These are phyloP conservation scores for Aspergillus sp. DNA, from an alignment of 2,329 filamentous ascomycete genomes.

Conservation along the genomic window DNA sequence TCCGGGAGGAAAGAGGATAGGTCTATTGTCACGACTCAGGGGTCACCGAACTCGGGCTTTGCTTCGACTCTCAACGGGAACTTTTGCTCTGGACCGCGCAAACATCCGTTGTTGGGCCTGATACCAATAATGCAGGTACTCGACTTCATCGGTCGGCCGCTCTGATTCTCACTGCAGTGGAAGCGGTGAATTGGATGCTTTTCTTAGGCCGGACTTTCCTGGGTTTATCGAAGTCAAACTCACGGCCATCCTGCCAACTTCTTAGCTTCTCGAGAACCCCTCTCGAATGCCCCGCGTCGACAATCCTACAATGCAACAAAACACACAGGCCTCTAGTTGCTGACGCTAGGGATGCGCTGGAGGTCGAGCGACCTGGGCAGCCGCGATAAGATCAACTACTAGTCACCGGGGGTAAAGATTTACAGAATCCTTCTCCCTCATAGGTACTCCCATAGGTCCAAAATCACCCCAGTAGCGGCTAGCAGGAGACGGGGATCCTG, in stretches of 20 bases:
- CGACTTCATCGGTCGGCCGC: neutral
- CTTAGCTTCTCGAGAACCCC: neutral
- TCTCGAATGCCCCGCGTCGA: no score
- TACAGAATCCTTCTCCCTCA: no score
- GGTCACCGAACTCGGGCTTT: neutral
- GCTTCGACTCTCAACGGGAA: neutral
- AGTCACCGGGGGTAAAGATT: no score
- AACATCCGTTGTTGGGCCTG: neutral
- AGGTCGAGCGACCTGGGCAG: no score
- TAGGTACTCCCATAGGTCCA: no score
- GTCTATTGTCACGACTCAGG: neutral
- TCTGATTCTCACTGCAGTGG: neutral
- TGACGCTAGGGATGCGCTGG: no score
- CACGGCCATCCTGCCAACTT: no score
- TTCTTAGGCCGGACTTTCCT: neutral
- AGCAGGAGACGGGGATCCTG: neutral
- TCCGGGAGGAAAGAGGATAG: neutral
- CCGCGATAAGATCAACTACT: no score
- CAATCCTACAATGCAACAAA: no score
- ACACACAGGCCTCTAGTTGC: no score
- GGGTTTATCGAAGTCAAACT: neutral
- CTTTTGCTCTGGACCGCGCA: neutral
- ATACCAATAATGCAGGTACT: neutral
- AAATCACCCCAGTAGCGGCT: neutral
- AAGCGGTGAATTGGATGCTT: neutral